A percentile compares a stretch with the other conserved stretches of the same genome.
Conservation (phyloP, 1,139 yeast species). For the Diutina sp. region DNA sequence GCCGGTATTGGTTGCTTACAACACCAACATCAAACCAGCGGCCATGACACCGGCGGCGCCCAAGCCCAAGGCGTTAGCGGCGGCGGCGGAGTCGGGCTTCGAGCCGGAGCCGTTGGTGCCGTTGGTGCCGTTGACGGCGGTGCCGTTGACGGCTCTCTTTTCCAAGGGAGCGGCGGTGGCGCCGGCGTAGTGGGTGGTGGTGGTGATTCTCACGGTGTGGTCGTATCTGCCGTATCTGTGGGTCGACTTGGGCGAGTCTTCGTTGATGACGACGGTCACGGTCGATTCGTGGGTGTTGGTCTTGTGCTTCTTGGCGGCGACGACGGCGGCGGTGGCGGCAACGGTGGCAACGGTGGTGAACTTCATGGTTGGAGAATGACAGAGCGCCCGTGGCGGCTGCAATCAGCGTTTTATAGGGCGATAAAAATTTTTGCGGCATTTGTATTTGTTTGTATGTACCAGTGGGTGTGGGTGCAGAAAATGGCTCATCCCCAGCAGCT, state of each 20-base stretch:
- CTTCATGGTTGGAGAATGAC: neutral
- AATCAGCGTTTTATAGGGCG: neutral
- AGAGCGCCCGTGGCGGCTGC: neutral
- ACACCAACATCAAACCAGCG: constrained; percentile 7
- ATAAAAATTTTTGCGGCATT: constrained; percentile 1
- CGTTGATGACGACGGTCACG: neutral
- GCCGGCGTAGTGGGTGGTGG: constrained; percentile 1
- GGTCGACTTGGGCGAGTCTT: constrained; percentile 1
- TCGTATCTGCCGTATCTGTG: constrained; percentile 2
- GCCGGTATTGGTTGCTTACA: neutral
- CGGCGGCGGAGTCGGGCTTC: constrained; percentile 9
- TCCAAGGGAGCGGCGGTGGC: neutral
- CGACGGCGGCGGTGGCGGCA: constrained; percentile 2
- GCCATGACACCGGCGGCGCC: constrained; percentile 9
- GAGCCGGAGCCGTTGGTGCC: constrained; percentile 15
- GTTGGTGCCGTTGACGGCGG: constrained; percentile 1
- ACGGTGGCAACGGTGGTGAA: constrained; percentile 1
- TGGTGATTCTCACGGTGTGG: constrained; percentile 1
- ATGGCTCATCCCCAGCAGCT: neutral
- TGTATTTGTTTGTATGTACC: neutral
- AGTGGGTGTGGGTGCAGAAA: neutral
- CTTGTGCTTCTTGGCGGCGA: neutral
- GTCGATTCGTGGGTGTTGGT: neutral
- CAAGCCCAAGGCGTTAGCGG: constrained; percentile 9
- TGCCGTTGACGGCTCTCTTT: neutral